These are phyloP conservation scores for Fusarium torulosum DNA, from an alignment of 2,329 filamentous ascomycete species.

Conservation along the genomic window DNA sequence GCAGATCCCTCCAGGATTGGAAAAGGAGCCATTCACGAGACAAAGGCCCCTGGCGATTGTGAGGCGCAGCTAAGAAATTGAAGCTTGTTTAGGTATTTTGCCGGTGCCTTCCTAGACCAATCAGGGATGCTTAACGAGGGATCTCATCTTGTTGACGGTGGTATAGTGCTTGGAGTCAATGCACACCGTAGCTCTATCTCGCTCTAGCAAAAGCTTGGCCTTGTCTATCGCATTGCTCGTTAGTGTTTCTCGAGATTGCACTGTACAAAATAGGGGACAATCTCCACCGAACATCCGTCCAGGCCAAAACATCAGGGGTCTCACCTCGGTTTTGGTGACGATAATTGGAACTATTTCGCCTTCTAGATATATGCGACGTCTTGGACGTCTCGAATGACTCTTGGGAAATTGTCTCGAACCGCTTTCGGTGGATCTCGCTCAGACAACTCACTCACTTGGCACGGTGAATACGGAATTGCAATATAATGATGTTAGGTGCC, in stretches of 20 bases:
- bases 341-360: constrained; percentile 24
- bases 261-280: constrained; percentile 47
- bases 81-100: constrained; percentile 45
- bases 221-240: constrained; percentile 2
- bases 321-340: constrained; percentile 20
- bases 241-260: constrained; percentile 32
- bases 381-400: constrained; percentile 30
- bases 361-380: constrained; percentile 34
- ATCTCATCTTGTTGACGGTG: constrained; percentile 49
- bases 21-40: constrained; percentile 26
- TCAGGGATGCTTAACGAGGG: constrained; percentile 27
- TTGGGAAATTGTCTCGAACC: constrained; percentile 41
- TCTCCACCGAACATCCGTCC: constrained; percentile 46
- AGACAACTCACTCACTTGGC: constrained; percentile 23
- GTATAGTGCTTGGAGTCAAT: constrained; percentile 39
- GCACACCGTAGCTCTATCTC: constrained; percentile 34
- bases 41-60: constrained; percentile 25
- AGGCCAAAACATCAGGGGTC: constrained; percentile 37
- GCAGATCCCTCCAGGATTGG: constrained; percentile 22
- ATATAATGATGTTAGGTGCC: constrained; percentile 16
- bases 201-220: constrained; percentile 26
- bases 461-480: constrained; percentile 13
- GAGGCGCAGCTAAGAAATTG: constrained; percentile 46
- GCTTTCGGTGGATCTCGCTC: constrained; percentile 25
- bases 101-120: constrained; percentile 37